phyloP scores from a whole-genome alignment of 495 filamentous ascomycete species.

The Penicillium nucicola region DNA sequence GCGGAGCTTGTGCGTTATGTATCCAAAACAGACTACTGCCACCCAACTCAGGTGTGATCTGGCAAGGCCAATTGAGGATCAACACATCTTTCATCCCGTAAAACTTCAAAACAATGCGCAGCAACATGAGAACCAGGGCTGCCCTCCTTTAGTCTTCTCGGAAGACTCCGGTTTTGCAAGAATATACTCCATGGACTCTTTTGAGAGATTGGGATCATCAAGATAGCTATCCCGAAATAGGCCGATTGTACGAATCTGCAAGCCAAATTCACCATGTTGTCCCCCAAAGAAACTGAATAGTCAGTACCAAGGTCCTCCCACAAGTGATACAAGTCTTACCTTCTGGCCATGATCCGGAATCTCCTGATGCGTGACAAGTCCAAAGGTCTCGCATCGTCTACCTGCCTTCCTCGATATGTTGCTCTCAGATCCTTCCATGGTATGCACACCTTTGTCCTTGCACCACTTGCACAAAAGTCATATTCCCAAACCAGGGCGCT shows the following conservation, averaged over 20 bases:
- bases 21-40: no score
- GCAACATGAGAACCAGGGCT: neutral
- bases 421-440: slow-evolving; percentile 62
- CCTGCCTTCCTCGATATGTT: slow-evolving; percentile 68
- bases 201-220: slow-evolving; percentile 8
- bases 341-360: slow-evolving; percentile 73
- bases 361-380: slow-evolving; percentile 57
- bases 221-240: slow-evolving; percentile 28
- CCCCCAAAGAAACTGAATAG: slow-evolving; percentile 66
- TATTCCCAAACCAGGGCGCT: slow-evolving; percentile 54
- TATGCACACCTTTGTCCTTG: slow-evolving; percentile 36
- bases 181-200: neutral
- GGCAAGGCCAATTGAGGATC: no score
- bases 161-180: neutral
- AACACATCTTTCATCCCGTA: no score
- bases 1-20: no score
- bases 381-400: slow-evolving; percentile 52
- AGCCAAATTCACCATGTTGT: slow-evolving; percentile 65
- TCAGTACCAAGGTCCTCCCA: slow-evolving; percentile 2
- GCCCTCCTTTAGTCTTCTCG: neutral
- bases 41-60: no score
- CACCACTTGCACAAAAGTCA: slow-evolving; percentile 23
- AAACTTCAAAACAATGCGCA: neutral
- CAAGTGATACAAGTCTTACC: slow-evolving; percentile 44
- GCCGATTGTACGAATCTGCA: slow-evolving; percentile 53